phyloP scores from a whole-genome alignment of 1,284 basidiomycete genomes.

The Ceratobasidium sp. region DNA sequence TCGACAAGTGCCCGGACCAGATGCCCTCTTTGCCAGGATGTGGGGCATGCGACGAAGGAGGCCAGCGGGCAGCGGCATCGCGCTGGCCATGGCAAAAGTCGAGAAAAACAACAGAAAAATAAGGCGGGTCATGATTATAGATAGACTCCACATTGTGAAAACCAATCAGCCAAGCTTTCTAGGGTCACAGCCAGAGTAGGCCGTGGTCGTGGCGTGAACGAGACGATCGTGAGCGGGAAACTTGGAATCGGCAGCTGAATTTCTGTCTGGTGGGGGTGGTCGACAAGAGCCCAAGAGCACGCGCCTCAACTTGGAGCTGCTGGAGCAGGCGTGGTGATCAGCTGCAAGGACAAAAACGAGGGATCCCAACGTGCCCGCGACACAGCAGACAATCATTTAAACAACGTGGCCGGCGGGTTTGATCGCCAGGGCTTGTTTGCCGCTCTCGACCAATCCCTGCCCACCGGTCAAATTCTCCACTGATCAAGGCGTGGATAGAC shows the following conservation, averaged over 20 bases:
- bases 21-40: constrained; percentile 24
- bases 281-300: constrained; percentile 28
- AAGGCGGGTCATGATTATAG: background rate
- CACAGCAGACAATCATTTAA: constrained; percentile 5
- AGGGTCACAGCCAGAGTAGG: background rate
- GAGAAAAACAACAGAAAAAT: background rate
- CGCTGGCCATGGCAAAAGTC: background rate
- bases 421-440: background rate
- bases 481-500: constrained; percentile 17
- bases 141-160: constrained; percentile 5
- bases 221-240: background rate
- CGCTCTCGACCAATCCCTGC: constrained; percentile 3
- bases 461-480: constrained; percentile 6
- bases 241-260: constrained; percentile 5
- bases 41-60: background rate
- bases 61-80: constrained; percentile 17
- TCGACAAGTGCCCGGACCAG: constrained; percentile 15
- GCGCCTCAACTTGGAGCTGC: constrained; percentile 7
- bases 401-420: constrained; percentile 15
- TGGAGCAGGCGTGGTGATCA: constrained; percentile 28
- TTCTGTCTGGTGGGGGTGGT: constrained; percentile 20
- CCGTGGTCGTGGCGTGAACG: constrained; percentile 8
- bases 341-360: constrained; percentile 8
- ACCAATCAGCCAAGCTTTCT: constrained; percentile 1
- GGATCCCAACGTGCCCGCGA: constrained; percentile 28